Base-by-base conservation (phyloP, 768 basidiomycete species). In the Naganishia onofrii region DNA sequence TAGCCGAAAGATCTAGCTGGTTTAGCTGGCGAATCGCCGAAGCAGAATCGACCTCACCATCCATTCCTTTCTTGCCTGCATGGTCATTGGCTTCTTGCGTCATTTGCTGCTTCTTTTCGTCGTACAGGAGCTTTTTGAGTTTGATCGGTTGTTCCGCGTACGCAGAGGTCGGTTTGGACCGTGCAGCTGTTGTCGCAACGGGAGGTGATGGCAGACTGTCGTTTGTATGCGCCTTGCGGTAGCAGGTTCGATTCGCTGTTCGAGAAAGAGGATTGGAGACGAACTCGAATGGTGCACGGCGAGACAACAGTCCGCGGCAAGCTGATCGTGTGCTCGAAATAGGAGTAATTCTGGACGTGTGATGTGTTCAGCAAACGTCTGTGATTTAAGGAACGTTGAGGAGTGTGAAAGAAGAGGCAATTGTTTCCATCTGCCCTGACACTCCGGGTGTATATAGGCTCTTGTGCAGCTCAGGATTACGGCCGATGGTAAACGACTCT, bases 101-200 rank as follows among this genome's bases (percentile, higher is more conserved):
- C 60, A 44, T 63, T 34, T 63, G 36, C 19, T 26, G 31, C 38
- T 44, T 63, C 38, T 63, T 63, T 26, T 31, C 12, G 9, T 63
- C 60, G 60, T 63, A 63, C 7, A 63, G 60, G 36, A n/a, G 15
- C 26, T 63, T 63, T 15, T 63, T 63, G 36, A 63, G 60, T 26
- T 63, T 63, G 60, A 63, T 63, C 38, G 60, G 60, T 17, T 63
- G 60, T 44, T 63, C 60, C 3, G 38, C 23, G 60, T 63, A 63
- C 29, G 60, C 38, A 9, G 60, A 46, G n/a, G 60, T 63, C 12
- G 60, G 60, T 26, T 63, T 63, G 23, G 60, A 63, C 3, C n/a
- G 46, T 13, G 60, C 60, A 15, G 60, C 60, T n/a, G 60, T 23
- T 10, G 60, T 63, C 3, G 60, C 36, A 10, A 63, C 60, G 60